Evolutionary conservation across 805 yeast genomes (phyloP).

Genomic region (Yarrowia sp.): DNA sequence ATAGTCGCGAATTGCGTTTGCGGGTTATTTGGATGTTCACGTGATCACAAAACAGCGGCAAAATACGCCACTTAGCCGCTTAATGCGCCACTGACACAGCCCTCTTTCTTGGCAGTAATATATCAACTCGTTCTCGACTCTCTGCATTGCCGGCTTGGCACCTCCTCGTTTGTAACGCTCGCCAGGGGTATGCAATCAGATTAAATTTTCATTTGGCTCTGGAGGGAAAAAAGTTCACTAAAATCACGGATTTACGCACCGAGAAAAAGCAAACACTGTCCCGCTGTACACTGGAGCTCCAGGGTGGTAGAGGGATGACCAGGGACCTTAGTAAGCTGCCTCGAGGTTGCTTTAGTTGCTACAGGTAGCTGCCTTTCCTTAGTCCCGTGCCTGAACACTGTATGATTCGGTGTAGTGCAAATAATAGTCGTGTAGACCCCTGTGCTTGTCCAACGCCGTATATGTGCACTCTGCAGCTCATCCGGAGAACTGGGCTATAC

Average conservation of each 20-base stretch:
- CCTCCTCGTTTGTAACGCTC: constrained; percentile 23
- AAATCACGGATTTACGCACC: constrained; percentile 22
- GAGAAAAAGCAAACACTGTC: constrained; percentile 12
- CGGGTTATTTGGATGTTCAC: too few species aligned
- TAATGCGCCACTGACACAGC: too few species aligned
- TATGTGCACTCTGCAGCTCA: constrained; percentile 3
- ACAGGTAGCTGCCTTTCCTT: too few species aligned
- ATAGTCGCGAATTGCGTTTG: too few species aligned
- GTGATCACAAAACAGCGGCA: too few species aligned
- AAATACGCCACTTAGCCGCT: too few species aligned
- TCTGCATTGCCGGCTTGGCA: constrained; percentile 17
- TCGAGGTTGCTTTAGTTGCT: too few species aligned
- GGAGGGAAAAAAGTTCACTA: constrained; percentile 1
- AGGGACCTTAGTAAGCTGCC: too few species aligned
- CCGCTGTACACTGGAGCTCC: background rate
- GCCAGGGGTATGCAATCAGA: constrained; percentile 28
- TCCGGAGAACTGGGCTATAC: constrained; percentile 11
- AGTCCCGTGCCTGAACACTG: too few species aligned
- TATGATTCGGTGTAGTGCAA: too few species aligned
- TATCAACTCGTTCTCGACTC: background rate
- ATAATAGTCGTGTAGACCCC: too few species aligned
- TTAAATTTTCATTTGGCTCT: constrained; percentile 5
- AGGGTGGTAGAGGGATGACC: background rate
- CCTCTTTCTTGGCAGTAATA: too few species aligned
- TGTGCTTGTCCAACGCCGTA: background rate